A percentile compares a stretch with the other conserved stretches of the same genome.
Evolutionary conservation across 2,329 filamentous ascomycete species (phyloP).

Genomic region (Ascochyta rabiei): DNA sequence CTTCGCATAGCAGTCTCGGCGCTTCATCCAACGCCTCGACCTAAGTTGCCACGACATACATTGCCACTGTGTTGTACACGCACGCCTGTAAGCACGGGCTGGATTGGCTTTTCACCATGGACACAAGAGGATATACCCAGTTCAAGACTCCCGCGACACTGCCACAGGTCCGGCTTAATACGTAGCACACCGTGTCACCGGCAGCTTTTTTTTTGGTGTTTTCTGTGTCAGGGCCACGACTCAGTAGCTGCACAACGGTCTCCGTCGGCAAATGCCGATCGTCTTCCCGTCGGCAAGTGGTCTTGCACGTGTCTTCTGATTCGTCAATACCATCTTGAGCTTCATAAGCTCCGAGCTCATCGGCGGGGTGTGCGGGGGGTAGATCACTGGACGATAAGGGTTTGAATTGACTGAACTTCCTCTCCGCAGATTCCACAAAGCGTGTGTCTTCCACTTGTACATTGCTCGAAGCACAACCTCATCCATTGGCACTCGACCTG

Average conservation of each 20-base stretch:
- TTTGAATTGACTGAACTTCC: background rate
- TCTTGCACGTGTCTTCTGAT: background rate
- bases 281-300: conserved; percentile 3
- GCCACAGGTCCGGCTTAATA: background rate
- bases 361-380: conserved; percentile 4
- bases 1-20: background rate
- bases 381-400: background rate
- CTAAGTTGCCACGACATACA: background rate
- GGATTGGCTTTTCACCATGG: background rate
- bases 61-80: background rate
- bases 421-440: background rate
- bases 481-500: background rate
- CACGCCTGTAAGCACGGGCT: background rate
- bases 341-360: conserved; percentile 5
- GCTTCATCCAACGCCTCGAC: too few relatives aligned
- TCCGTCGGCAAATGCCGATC: conserved; percentile 4
- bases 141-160: background rate
- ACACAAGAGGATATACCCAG: conserved; percentile 6
- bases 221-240: background rate
- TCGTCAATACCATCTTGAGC: conserved; percentile 1
- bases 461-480: background rate
- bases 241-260: background rate
- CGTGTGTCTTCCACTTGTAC: background rate
- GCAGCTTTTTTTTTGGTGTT: background rate
- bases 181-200: background rate